Base-by-base conservation (phyloP, 2,329 filamentous ascomycete species). In the Monilinia aucupariae region DNA sequence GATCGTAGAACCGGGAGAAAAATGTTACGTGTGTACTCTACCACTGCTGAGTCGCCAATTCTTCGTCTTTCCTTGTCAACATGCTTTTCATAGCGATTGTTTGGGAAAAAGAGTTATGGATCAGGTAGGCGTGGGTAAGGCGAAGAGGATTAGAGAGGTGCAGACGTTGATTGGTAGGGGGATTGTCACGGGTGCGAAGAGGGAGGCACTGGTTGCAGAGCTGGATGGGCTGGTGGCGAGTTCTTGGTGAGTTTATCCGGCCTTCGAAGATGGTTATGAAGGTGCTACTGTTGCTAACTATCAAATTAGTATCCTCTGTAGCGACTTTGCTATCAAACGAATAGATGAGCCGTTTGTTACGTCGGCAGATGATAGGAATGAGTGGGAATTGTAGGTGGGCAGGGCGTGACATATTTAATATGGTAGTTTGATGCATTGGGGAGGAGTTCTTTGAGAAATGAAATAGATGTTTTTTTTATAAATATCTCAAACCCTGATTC, bases 41-140 rank as follows among this genome's bases (percentile, higher is more conserved):
- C 94, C 94, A 12, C 78, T 99, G 61, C 81, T 99, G 20, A 92
- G 90, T 72, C 80, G 92, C 61, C 92, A 97, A 71, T 99, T 99
- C 77, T 99, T 97, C 70, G 94, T 99, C 22, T 99, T 99, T 69
- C 94, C 94, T 0, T 99, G 94, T 75, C 94, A 99, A 78, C 94
- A 99, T 76, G 90, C 92, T 4, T 99, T 99, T 73, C 94, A 99
- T 75, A 93, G 90, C 49, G 94, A 99, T 74, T 99, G 94, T 74
- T 78, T 99, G 55, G 93, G 91, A 0, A 87, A 85, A 71, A 89
- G 89, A 72, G 91, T 97, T 0, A 82, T 97, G 60, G 90, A 93
- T 74, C 87, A 91, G 68, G 87, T 88, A 1, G 91, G 91, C 0
- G 80, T 87, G 59, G 88, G 85, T 22, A 90, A 88, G 76, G 86